phyloP scores from a whole-genome alignment of 73 alveolate genomes.

The Paraurostyla sp. region DNA sequence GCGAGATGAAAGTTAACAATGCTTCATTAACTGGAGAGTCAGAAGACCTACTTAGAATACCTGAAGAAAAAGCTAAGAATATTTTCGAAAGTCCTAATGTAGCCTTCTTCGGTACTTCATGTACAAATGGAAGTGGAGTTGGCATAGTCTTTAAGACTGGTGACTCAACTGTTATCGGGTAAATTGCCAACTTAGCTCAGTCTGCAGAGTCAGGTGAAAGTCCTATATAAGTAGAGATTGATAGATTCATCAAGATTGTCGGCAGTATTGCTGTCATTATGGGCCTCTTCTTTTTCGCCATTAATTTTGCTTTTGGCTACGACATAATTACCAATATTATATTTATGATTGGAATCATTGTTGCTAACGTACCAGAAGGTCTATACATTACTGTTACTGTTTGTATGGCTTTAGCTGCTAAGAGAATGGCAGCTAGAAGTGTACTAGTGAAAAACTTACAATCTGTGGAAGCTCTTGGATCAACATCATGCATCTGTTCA shows the following conservation, averaged over 20 bases:
- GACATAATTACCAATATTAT: constrained; percentile 49
- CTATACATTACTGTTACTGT: constrained; percentile 77
- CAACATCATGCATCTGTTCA: constrained; percentile 92
- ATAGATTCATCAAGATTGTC: constrained; percentile 77
- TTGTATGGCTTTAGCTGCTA: constrained; percentile 79
- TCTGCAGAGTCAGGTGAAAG: constrained; percentile 76
- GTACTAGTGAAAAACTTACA: constrained; percentile 90
- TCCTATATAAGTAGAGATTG: constrained; percentile 78
- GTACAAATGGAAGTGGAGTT: constrained; percentile 94
- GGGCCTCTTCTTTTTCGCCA: constrained; percentile 77
- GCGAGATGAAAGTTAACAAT: constrained; percentile 95
- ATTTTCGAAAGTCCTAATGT: constrained; percentile 96
- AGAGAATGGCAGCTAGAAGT: constrained; percentile 72
- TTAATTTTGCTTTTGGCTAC: constrained; percentile 78
- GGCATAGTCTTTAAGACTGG: constrained; percentile 98
- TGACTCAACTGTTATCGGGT: constrained; percentile 97
- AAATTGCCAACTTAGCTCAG: constrained; percentile 90
- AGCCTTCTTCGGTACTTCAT: constrained; percentile 96
- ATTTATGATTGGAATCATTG: constrained; percentile 70
- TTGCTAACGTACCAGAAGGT: constrained; percentile 85
- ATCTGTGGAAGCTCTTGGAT: constrained; percentile 90
- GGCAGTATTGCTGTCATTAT: constrained; percentile 67
- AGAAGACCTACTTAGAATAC: constrained; percentile 87
- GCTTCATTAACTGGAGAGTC: constrained; percentile 98
- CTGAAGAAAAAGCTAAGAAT: constrained; percentile 90